Conservation (phyloP, 768 basidiomycete genomes). For the Macrocybe gigantea region DNA sequence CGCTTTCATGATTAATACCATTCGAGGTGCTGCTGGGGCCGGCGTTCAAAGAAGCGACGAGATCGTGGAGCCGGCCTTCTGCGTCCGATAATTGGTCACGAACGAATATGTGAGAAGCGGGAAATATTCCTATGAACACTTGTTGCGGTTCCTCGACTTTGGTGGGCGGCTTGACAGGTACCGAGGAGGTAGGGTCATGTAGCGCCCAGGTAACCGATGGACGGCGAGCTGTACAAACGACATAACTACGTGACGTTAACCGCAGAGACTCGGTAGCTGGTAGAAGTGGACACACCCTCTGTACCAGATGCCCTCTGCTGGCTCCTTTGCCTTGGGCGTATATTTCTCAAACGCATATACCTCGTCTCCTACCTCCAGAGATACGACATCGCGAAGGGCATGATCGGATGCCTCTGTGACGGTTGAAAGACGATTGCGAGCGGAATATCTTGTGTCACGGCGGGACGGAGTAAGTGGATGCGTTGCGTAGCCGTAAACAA, state of each 20-base stretch:
- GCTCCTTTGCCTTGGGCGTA: constrained; percentile 61
- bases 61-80: constrained; percentile 76
- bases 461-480: constrained; percentile 77
- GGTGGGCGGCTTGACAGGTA: constrained; percentile 37
- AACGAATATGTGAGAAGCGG: constrained; percentile 80
- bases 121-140: constrained; percentile 93
- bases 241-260: constrained; percentile 49
- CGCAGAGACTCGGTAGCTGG: constrained; percentile 3
- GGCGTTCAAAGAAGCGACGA: constrained; percentile 51
- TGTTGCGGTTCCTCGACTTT: constrained; percentile 77
- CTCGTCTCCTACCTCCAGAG: constrained; percentile 92
- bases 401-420: constrained; percentile 63
- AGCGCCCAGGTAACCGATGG: constrained; percentile 65
- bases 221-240: constrained; percentile 75
- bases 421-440: constrained; percentile 51
- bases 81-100: constrained; percentile 86
- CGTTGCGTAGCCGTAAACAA: constrained; percentile 89
- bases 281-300: constrained; percentile 62
- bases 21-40: constrained; percentile 22
- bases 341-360: constrained; percentile 97
- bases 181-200: constrained; percentile 52
- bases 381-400: constrained; percentile 66
- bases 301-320: constrained; percentile 81
- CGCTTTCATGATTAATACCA: constrained; percentile 27
- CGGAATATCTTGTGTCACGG: constrained; percentile 61